Base-by-base conservation (phyloP, 2,329 filamentous ascomycete genomes). In the Penicillium sclerotigenum region DNA sequence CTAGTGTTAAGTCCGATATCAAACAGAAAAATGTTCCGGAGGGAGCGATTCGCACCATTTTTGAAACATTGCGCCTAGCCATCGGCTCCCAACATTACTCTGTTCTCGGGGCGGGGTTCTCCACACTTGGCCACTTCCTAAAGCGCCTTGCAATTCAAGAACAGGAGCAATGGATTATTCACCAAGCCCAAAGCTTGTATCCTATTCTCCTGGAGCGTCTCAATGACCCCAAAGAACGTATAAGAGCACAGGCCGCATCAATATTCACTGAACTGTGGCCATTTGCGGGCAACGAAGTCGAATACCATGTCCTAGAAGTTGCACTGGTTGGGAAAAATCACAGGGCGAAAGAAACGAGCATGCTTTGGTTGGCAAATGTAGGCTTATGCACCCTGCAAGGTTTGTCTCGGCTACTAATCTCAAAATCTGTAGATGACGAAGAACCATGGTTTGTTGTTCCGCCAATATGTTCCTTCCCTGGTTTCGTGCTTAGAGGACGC, bases 11-110 rank as follows among this genome's bases (percentile, higher is more conserved):
- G 76, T 91, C 89, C 41, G 84, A 86, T 72, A 96, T 96, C 80
- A 96, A 96, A 75, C 91, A 96, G 74, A 88, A 89, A 71, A 91
- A 91, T 77, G 90, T 96, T 43, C 90, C 91, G 58, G 90, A 95
- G 33, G 62, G 65, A 38, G 82, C 82, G 66, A 83, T 95, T 65
- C 76, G 84, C 26, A 80, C 84, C 56, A 84, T 96, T 61, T 95
- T 96, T 75, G 91, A 97, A 59, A 89, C 87, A 61, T 81, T 95
- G 67, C 87, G 88, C 60, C 77, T 86, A 51, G 89, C 90, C 58
- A 88, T 93, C 63, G 79, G 81, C 52, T 89, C 90, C 40, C 87
- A 89, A 66, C 89, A 95, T 68, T 87, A 87, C 41, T 83, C 85
- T 33, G 86, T 96, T 59, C 86, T 88, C 62, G 88, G 89, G 56